A percentile compares a stretch with the other conserved stretches of the same genome.
phyloP scores from a whole-genome alignment of 306 rosid species.

The Rosa rugosa region DNA sequence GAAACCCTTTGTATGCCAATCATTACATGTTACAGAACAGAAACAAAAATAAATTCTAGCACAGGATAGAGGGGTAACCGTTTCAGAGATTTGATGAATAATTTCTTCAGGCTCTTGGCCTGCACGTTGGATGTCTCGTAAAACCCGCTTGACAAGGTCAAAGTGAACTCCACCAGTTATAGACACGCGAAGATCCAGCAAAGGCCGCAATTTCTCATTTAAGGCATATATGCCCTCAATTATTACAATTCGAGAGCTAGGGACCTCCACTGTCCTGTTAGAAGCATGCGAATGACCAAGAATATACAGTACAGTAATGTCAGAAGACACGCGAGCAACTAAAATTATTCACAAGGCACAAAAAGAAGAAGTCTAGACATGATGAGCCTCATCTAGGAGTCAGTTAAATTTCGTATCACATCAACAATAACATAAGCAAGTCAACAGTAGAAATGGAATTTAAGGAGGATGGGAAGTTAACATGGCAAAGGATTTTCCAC shows the following conservation, averaged over 20 bases:
- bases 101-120: constrained; percentile 99
- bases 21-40: constrained; percentile 11
- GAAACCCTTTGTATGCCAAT: constrained; percentile 18
- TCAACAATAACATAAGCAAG: not conserved
- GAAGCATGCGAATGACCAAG: constrained; percentile 28
- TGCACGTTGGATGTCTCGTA: constrained; percentile 97
- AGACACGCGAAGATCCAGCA: constrained; percentile 95
- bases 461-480: not conserved
- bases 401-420: not conserved
- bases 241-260: constrained; percentile 77
- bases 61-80: constrained; percentile 63
- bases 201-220: constrained; percentile 80
- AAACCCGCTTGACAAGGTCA: constrained; percentile 95
- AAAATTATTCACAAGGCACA: constrained; percentile 3
- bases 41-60: constrained; percentile 25
- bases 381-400: not conserved
- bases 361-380: not conserved
- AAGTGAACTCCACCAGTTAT: constrained; percentile 98
- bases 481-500: constrained; percentile 6
- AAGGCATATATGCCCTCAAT: constrained; percentile 96
- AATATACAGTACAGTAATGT: not conserved
- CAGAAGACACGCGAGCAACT: not conserved
- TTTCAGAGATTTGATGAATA: constrained; percentile 96
- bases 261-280: constrained; percentile 84
- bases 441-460: not conserved